Evolutionary conservation across 2,329 filamentous ascomycete species (phyloP).

Genomic region (Colletotrichum euphorbiae): DNA sequence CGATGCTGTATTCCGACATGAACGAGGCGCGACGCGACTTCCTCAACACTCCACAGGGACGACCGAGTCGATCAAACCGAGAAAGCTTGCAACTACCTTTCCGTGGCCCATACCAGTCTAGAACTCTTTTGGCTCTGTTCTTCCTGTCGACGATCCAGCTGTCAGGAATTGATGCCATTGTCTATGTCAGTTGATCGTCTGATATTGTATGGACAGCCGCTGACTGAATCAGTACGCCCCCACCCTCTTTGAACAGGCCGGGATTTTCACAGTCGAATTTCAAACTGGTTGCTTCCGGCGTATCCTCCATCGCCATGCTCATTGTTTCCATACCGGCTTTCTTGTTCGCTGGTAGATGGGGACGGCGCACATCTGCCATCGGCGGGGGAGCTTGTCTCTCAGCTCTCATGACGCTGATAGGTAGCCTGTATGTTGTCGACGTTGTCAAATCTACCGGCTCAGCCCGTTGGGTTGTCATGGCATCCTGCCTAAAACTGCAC

Average conservation of each 20-base stretch:
- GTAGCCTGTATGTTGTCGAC: not conserved
- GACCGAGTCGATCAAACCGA: constrained; percentile 46
- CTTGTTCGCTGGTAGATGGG: constrained; percentile 2
- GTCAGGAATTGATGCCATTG: constrained; percentile 67
- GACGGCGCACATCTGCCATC: not conserved
- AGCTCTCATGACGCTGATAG: not conserved
- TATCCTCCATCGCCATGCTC: too few relatives aligned
- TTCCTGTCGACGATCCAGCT: constrained; percentile 70
- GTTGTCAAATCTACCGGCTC: not conserved
- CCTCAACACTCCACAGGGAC: constrained; percentile 39
- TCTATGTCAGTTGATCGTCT: too few relatives aligned
- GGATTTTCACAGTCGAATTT: too few relatives aligned
- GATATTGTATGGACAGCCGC: too few relatives aligned
- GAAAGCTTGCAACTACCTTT: constrained; percentile 48
- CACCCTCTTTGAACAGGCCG: too few relatives aligned
- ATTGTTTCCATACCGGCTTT: too few relatives aligned
- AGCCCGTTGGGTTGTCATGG: constrained; percentile 3
- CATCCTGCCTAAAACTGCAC: too few relatives aligned
- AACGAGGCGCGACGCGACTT: too few relatives aligned
- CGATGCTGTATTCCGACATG: too few relatives aligned
- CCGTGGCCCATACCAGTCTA: constrained; percentile 55
- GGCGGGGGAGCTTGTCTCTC: not conserved
- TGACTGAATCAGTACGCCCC: too few relatives aligned
- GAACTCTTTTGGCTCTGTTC: constrained; percentile 66
- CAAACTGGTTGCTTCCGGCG: too few relatives aligned